Conservation (phyloP, 176 grass and related monocot genomes). For the Guadua angustifolia region DNA sequence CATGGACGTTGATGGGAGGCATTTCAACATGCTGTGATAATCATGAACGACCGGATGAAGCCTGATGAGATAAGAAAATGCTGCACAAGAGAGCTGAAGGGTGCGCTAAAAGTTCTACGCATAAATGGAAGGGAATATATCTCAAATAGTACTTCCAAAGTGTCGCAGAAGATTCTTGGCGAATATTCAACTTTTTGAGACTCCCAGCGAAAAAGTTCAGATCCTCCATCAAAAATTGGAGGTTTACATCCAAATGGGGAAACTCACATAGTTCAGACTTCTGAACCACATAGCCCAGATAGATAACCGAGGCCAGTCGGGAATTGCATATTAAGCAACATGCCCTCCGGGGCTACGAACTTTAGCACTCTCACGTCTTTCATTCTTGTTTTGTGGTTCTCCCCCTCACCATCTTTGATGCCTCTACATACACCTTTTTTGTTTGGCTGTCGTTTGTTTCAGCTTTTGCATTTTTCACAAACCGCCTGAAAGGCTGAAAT, state of each 20-base stretch:
- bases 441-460: constrained; percentile 6
- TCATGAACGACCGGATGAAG: neutral
- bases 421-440: constrained; percentile 25
- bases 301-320: neutral
- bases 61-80: neutral
- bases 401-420: neutral
- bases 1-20: neutral
- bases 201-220: constrained; percentile 43
- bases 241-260: constrained; percentile 48
- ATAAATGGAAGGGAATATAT: neutral
- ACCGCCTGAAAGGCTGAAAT: constrained; percentile 19
- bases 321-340: constrained; percentile 23
- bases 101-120: neutral
- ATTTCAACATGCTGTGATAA: neutral
- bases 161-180: neutral
- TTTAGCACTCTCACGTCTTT: neutral
- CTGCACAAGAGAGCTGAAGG: neutral
- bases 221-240: constrained; percentile 58
- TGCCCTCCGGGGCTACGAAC: neutral
- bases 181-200: constrained; percentile 15
- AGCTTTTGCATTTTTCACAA: constrained; percentile 23
- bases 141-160: neutral
- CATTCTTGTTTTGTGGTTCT: neutral
- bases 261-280: neutral
- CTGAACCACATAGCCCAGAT: neutral